A percentile compares a stretch with the other conserved stretches of the same genome.
Conservation (phyloP, 2,329 filamentous ascomycete genomes). For the Colletotrichum kahawae region DNA sequence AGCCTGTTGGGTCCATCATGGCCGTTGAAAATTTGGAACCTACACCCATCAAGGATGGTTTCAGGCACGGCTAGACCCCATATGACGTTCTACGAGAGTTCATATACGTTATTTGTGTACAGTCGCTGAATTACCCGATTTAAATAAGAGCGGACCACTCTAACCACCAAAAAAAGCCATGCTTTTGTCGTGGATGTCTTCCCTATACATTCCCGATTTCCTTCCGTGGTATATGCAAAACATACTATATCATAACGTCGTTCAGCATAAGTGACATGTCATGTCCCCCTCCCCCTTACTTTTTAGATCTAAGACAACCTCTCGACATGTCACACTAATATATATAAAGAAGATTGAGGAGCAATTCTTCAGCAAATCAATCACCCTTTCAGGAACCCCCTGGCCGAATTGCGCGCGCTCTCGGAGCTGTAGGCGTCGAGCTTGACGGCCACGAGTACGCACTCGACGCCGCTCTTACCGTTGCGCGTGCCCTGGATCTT, state of each 20-base stretch:
- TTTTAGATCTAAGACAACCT: not conserved
- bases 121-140: too few species aligned
- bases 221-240: conserved; percentile 1
- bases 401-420: conserved; percentile 66
- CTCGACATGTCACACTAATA: not conserved
- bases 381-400: conserved; percentile 61
- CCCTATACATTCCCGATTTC: not conserved
- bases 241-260: conserved; percentile 7
- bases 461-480: conserved; percentile 65
- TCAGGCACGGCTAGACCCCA: too few species aligned
- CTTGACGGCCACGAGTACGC: conserved; percentile 77
- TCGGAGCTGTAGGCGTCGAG: conserved; percentile 74
- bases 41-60: too few species aligned
- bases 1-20: too few species aligned
- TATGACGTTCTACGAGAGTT: too few species aligned
- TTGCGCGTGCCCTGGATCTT: conserved; percentile 61
- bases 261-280: not conserved
- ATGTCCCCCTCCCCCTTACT: not conserved
- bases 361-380: not conserved
- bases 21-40: too few species aligned
- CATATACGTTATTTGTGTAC: too few species aligned
- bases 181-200: not conserved
- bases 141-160: too few species aligned
- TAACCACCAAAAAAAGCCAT: not conserved
- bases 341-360: not conserved